phyloP scores from a whole-genome alignment of 345 rosid species.

The Eucalyptus erythrocorys region DNA sequence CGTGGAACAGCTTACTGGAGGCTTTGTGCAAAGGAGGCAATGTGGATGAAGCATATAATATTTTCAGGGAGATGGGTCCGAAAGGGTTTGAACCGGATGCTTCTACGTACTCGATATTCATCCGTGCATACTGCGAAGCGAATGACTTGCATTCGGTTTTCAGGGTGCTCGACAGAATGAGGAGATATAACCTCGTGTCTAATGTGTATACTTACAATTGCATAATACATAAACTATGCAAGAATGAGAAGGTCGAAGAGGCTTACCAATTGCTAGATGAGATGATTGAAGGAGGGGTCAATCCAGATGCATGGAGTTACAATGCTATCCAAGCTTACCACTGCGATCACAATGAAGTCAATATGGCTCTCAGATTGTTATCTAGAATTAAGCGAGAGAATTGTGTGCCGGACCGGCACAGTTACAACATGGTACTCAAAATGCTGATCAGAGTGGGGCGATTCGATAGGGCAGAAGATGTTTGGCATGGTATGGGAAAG shows the following conservation, averaged over 20 bases:
- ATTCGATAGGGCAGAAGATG: conserved; percentile 54
- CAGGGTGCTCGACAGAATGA: conserved; percentile 71
- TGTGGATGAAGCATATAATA: conserved; percentile 45
- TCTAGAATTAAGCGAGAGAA: conserved; percentile 49
- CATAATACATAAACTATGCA: conserved; percentile 59
- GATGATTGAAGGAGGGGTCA: conserved; percentile 40
- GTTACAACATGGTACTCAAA: conserved; percentile 78
- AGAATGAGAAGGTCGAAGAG: conserved; percentile 53
- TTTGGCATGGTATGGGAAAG: conserved; percentile 69
- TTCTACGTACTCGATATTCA: conserved; percentile 48
- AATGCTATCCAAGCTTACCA: conserved; percentile 66
- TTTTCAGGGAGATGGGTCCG: conserved; percentile 44
- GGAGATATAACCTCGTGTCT: conserved; percentile 46
- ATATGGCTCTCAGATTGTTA: conserved; percentile 46
- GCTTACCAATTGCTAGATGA: conserved; percentile 60
- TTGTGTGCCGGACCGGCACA: conserved; percentile 53
- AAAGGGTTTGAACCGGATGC: conserved; percentile 52
- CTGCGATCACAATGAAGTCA: conserved; percentile 71
- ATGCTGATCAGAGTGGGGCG: conserved; percentile 60
- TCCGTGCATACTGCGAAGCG: conserved; percentile 53
- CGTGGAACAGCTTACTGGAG: conserved; percentile 58
- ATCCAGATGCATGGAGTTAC: conserved; percentile 78
- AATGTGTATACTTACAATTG: conserved; percentile 77
- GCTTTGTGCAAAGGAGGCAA: conserved; percentile 62
- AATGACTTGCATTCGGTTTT: conserved; percentile 53